Base-by-base conservation (phyloP, 2,329 filamentous ascomycete species). In the Fusarium torulosum region DNA sequence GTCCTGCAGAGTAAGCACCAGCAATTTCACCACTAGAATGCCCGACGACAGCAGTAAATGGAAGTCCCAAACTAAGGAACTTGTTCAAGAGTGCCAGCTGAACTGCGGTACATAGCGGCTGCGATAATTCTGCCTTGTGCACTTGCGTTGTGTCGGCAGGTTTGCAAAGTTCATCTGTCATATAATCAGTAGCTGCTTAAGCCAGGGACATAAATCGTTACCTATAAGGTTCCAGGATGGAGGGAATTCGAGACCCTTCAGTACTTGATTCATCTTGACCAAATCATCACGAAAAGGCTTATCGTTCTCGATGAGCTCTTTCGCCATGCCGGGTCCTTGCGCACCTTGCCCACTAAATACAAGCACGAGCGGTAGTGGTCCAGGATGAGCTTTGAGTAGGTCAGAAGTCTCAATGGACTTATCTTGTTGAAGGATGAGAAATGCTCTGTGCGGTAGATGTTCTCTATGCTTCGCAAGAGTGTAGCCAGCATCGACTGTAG, bases 1-100 rank as follows among this genome's bases (percentile, higher is more conserved):
- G 59, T 1, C 81, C 79, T 0, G 77, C 73, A 1, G 80, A 79
- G 45, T 83, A 83, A 0, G 81, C 81, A 2, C 81, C 82, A 0
- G 77, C 81, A 33, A 83, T 81, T 59, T 84, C 82, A 2, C 82
- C 82, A 3, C 72, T 76, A 0, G 79, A 81, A 57, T 84, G 82
- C 1, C 82, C 82, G 5, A 82, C 75, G 0, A 80, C 78, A 1
- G 73, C 76, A 8, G 67, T 27, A 0, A 80, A 78, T 2, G 42
- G 49, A 25, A 84, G 62, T 0, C 76, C 74, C 51, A 73, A 73
- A 2, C 65, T 59, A 0, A 40, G 35, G 4, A 85, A 75, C 0
- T 80, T 66, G 15, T 83, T 76, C 0, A 83, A 74, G 1, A 85
- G 66, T 0, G 71, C 81, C 2, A 85, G 59, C 57, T 84, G 82